Base-by-base conservation (phyloP, 1,139 yeast genomes). In the Yamadazyma mexicana region DNA sequence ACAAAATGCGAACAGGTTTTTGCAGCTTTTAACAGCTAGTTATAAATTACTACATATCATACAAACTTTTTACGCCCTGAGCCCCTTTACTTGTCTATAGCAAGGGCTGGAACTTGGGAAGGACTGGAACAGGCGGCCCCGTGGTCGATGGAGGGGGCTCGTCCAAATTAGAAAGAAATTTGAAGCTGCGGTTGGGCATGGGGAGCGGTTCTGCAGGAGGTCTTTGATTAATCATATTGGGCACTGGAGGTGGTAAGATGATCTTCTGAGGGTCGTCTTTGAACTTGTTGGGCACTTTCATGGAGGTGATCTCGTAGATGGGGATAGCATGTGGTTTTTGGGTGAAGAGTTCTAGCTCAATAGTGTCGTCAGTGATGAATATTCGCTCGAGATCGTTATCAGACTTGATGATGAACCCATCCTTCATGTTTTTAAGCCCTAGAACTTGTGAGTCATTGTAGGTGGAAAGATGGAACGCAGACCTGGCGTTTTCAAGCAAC, bases 401-500 rank as follows among this genome's bases (percentile, higher is more conserved):
- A 5, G 63, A 54, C 31, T 54, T 58, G 11, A 69, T 51, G 10
- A 62, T 47, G 3, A 42, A 43, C 3, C 65, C 66, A 28, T 51
- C 54, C 17, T 44, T 47, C 22, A 42, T 44, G 35, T 59, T 52
- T 33, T 47, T 50, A 15, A 63, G 44, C 14, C 56, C 58, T 17
- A 61, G 38, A 5, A 57, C 52, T 23, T 48, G 49, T 2, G 54
- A 49, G 16, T 51, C 57, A 17, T 51, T 48, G 32, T 50, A 46
- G 17, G 46, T 45, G 1, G 59, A 47, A 56, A 49, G 76, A 64
- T 76, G 74, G 58, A 87, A 87, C 12, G 88, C 89, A 38, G 72
- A 66, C 44, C 78, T 77, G 16, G 87, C 87, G 55, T 86, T 86
- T 40, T 83, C 86, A 16, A 85, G 55, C 16, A 87, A 62, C 55